Conservation (phyloP, 108 stramenopile species). For the Skeletonema potamos region DNA sequence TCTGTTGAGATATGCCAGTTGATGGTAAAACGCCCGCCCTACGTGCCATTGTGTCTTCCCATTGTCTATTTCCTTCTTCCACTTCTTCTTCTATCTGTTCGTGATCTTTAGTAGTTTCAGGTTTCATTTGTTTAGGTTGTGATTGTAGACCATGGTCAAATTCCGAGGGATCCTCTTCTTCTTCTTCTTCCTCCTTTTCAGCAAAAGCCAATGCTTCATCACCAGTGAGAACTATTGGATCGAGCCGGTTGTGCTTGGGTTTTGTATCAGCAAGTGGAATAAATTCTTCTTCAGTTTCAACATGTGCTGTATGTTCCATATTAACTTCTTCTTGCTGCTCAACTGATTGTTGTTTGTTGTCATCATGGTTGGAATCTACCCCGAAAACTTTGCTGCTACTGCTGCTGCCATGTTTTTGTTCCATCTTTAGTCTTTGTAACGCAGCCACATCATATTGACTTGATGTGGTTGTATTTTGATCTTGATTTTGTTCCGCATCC, state of each 20-base stretch:
- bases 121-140: background rate
- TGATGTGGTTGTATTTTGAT: background rate
- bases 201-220: conserved; percentile 48
- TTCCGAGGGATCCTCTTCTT: conserved; percentile 19
- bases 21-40: conserved; percentile 61
- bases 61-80: conserved; percentile 43
- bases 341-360: background rate
- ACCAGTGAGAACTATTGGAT: conserved; percentile 33
- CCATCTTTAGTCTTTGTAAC: conserved; percentile 53
- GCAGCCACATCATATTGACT: conserved; percentile 58
- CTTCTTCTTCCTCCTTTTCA: conserved; percentile 29
- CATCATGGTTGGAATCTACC: background rate
- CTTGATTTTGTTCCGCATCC: background rate
- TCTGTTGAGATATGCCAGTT: background rate
- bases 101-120: conserved; percentile 10
- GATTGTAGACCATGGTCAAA: conserved; percentile 27
- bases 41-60: conserved; percentile 67
- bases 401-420: conserved; percentile 50
- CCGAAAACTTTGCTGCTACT: background rate
- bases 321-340: background rate
- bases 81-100: conserved; percentile 12
- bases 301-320: background rate
- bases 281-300: conserved; percentile 16
- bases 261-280: conserved; percentile 25
- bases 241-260: background rate